These are phyloP conservation scores for Candida railenensis DNA, from an alignment of 805 yeast species.

Conservation along the genomic window DNA sequence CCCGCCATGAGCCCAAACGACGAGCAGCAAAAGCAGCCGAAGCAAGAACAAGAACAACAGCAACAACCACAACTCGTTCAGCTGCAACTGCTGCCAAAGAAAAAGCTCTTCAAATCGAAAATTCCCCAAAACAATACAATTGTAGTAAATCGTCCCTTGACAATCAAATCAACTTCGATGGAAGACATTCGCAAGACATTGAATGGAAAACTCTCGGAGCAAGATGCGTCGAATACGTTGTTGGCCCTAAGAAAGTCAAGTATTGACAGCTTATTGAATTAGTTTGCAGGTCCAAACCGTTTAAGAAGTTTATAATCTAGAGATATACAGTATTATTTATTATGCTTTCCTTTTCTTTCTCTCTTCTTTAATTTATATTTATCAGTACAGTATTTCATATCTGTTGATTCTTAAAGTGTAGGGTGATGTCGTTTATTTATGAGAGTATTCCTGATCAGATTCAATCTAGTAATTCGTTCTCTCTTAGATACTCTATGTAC, in stretches of 20 bases:
- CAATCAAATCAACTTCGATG: constrained; percentile 5
- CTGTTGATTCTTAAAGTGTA: too few relatives aligned
- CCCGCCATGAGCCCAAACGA: constrained; percentile 29
- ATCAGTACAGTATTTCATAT: too few relatives aligned
- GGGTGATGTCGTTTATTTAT: too few relatives aligned
- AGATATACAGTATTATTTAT: not conserved
- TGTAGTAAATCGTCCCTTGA: constrained; percentile 8
- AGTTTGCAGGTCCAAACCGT: constrained; percentile 2
- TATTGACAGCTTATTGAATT: constrained; percentile 41
- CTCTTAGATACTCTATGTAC: constrained; percentile 60
- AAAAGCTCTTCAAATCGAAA: constrained; percentile 27
- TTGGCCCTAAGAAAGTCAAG: constrained; percentile 40
- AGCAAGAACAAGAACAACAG: constrained; percentile 4
- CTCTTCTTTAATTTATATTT: not conserved
- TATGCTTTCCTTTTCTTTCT: not conserved
- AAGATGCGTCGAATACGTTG: constrained; percentile 38
- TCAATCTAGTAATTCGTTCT: constrained; percentile 14
- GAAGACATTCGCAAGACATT: constrained; percentile 14
- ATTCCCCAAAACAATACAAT: constrained; percentile 24
- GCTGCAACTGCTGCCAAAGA: constrained; percentile 3
- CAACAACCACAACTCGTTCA: not conserved
- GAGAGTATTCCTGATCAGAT: not conserved
- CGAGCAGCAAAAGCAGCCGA: too few relatives aligned
- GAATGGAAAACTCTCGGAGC: constrained; percentile 19
- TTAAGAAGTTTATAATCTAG: not conserved